These are phyloP conservation scores for Macrotyloma uniflorum DNA, from an alignment of 306 rosid species.

Conservation along the genomic window DNA sequence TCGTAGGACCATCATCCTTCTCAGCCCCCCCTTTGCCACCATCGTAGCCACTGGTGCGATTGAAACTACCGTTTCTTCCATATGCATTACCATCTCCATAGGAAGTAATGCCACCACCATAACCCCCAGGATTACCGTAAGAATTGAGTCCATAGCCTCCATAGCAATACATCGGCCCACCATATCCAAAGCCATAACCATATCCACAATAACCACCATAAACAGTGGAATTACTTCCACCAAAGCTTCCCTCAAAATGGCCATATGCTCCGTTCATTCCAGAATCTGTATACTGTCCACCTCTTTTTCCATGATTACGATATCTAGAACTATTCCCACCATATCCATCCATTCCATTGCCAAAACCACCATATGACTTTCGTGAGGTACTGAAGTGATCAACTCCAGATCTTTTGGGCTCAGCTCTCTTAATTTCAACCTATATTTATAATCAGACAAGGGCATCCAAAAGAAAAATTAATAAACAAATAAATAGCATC, in stretches of 20 bases:
- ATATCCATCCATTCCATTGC: slow-evolving; percentile 42
- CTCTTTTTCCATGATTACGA: slow-evolving; percentile 42
- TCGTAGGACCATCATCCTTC: slow-evolving; percentile 42
- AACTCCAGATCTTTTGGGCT: slow-evolving; percentile 56
- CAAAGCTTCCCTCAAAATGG: slow-evolving; percentile 49
- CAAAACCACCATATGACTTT: slow-evolving; percentile 44
- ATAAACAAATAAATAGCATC: not conserved
- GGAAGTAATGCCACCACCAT: slow-evolving; percentile 36
- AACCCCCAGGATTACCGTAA: slow-evolving; percentile 51
- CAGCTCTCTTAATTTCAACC: slow-evolving; percentile 74
- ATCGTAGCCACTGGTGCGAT: slow-evolving; percentile 34
- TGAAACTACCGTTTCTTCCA: slow-evolving; percentile 38
- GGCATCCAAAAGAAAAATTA: not conserved
- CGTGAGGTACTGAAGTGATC: slow-evolving; percentile 43
- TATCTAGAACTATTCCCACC: slow-evolving; percentile 45
- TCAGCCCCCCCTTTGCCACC: slow-evolving; percentile 43
- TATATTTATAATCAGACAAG: slow-evolving; percentile 25
- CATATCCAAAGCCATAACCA: slow-evolving; percentile 56
- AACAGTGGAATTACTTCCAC: slow-evolving; percentile 42
- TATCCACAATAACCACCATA: slow-evolving; percentile 55
- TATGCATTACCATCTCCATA: slow-evolving; percentile 43
- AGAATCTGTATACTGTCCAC: slow-evolving; percentile 40
- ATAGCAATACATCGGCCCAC: slow-evolving; percentile 56
- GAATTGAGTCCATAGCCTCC: slow-evolving; percentile 48
- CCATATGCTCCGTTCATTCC: slow-evolving; percentile 44